Evolutionary conservation across 2,329 filamentous ascomycete species (phyloP).

Genomic region (Penicillium expansum): DNA sequence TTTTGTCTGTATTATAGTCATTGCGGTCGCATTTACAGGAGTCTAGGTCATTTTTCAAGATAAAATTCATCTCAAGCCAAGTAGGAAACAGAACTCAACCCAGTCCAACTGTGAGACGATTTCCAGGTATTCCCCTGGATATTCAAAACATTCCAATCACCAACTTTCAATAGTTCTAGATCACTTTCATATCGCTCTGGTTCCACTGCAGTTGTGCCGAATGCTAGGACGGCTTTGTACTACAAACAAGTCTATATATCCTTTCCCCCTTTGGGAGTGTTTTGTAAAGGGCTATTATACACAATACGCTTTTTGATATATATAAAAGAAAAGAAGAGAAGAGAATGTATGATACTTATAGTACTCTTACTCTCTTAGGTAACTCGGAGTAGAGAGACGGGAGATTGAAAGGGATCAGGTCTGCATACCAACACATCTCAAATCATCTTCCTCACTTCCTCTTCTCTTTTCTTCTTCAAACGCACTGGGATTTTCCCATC

Average conservation of each 20-base stretch:
- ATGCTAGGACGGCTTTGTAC: slow-evolving; percentile 1
- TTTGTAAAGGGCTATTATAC: not conserved
- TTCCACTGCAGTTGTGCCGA: slow-evolving; percentile 6
- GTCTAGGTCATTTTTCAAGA: not conserved
- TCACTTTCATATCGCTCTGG: not conserved
- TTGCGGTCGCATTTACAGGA: slow-evolving; percentile 8
- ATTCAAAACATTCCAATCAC: not conserved
- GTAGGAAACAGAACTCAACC: not conserved
- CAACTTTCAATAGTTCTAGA: not conserved
- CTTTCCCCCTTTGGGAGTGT: not conserved
- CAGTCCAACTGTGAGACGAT: not conserved
- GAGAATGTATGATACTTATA: too few relatives aligned
- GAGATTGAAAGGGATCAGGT: slow-evolving; percentile 1
- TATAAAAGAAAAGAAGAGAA: not conserved
- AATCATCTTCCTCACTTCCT: not conserved
- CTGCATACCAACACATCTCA: slow-evolving; percentile 1
- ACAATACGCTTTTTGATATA: not conserved
- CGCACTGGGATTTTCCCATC: not conserved
- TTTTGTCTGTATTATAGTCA: slow-evolving; percentile 4
- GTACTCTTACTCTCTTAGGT: not conserved
- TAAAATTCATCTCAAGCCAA: not conserved
- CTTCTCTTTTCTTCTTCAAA: not conserved
- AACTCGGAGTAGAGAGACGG: not conserved
- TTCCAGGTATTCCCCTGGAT: not conserved
- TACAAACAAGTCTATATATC: not conserved